Evolutionary conservation across 2,329 filamentous ascomycete genomes (phyloP).

Genomic region (Diplocarpon rosae): DNA sequence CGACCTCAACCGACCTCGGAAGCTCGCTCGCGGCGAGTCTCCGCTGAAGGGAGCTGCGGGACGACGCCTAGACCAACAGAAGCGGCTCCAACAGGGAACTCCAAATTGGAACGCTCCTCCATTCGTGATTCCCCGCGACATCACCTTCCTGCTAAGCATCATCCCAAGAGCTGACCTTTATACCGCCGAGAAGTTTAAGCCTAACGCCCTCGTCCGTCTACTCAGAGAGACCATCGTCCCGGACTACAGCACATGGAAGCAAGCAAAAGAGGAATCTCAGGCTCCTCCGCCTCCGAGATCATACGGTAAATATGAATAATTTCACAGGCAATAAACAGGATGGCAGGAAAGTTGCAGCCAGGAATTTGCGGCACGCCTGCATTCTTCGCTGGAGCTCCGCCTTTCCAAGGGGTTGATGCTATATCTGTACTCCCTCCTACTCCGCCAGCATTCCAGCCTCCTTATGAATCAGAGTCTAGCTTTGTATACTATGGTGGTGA

Average conservation of each 20-base stretch:
- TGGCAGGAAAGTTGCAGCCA: not conserved
- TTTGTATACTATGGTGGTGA: conserved; percentile 10
- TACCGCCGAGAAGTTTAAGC: conserved; percentile 56
- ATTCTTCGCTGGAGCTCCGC: not conserved
- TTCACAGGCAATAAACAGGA: conserved; percentile 6
- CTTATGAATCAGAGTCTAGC: conserved; percentile 15
- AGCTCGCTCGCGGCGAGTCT: conserved; percentile 79
- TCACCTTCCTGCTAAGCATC: conserved; percentile 49
- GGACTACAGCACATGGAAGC: conserved; percentile 45
- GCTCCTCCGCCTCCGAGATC: conserved; percentile 12
- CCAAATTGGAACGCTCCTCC: conserved; percentile 32
- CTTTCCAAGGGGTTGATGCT: conserved; percentile 3
- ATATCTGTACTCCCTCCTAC: not conserved
- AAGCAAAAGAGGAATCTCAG: conserved; percentile 25
- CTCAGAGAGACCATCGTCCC: conserved; percentile 59
- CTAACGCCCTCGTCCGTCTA: conserved; percentile 61
- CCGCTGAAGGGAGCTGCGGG: conserved; percentile 86
- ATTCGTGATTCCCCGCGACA: conserved; percentile 60
- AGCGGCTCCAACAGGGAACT: conserved; percentile 41
- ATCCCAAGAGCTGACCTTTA: conserved; percentile 58
- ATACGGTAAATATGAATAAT: conserved; percentile 21
- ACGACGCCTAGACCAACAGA: conserved; percentile 64
- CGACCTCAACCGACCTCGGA: conserved; percentile 64
- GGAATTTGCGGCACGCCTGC: not conserved
- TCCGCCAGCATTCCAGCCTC: conserved; percentile 4